Percentiles rank a stretch among this genome's conserved stretches.
These are phyloP conservation scores for Phaeosphaeriaceae sp. DNA, from an alignment of 2,329 filamentous ascomycete species.

Conservation along the genomic window DNA sequence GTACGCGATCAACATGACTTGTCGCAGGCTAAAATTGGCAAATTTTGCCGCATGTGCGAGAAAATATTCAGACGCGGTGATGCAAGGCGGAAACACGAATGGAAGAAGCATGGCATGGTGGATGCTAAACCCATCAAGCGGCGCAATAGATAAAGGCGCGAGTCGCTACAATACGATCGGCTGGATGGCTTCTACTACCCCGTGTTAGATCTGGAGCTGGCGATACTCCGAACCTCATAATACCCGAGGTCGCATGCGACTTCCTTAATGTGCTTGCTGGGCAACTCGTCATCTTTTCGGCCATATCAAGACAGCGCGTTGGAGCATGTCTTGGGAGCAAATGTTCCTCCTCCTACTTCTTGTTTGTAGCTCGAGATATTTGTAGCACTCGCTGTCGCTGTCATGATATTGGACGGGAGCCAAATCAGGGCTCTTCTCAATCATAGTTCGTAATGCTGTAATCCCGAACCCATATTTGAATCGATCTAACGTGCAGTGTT, in stretches of 20 bases:
- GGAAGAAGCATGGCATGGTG: constrained; percentile 12
- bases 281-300: not conserved
- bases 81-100: constrained; percentile 23
- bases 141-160: not conserved
- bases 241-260: constrained; percentile 4
- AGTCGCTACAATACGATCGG: not conserved
- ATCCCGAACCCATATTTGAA: no score
- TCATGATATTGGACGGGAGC: no score
- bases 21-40: not conserved
- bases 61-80: constrained; percentile 12
- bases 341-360: no score
- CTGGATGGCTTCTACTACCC: not conserved
- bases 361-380: no score
- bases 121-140: constrained; percentile 17
- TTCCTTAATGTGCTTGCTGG: constrained; percentile 2
- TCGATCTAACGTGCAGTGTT: no score
- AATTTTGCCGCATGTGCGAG: constrained; percentile 10
- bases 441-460: no score
- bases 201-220: constrained; percentile 17
- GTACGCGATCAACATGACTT: not conserved
- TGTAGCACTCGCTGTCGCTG: no score
- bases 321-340: no score
- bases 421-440: no score
- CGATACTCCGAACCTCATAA: not conserved
- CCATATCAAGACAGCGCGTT: not conserved